phyloP scores from a whole-genome alignment of 2,329 filamentous ascomycete genomes.

The Monosporascus ibericus region DNA sequence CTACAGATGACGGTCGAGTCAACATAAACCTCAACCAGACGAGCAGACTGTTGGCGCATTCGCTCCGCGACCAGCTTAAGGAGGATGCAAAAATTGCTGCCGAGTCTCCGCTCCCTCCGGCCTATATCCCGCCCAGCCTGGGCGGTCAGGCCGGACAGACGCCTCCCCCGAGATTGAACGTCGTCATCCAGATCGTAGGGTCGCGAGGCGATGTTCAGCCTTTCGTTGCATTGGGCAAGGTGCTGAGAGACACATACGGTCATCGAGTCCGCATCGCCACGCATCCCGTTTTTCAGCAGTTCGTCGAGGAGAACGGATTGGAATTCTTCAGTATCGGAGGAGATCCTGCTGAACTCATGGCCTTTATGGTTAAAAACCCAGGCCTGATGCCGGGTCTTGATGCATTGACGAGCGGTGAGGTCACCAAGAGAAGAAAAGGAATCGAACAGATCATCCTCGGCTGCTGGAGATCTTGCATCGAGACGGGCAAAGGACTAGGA shows the following conservation, averaged over 20 bases:
- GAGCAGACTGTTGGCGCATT: constrained; percentile 57
- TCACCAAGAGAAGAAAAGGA: constrained; percentile 58
- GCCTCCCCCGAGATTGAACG: constrained; percentile 35
- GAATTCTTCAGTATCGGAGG: constrained; percentile 55
- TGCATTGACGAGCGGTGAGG: constrained; percentile 59
- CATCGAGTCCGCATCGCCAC: constrained; percentile 54
- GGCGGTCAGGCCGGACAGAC: constrained; percentile 52
- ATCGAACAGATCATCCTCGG: constrained; percentile 64
- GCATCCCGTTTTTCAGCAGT: constrained; percentile 46
- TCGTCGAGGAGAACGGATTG: constrained; percentile 44
- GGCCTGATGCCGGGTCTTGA: constrained; percentile 68
- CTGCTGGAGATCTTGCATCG: constrained; percentile 69
- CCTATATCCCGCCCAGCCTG: constrained; percentile 68
- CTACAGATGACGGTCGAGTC: constrained; percentile 64
- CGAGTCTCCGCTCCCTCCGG: constrained; percentile 48
- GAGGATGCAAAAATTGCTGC: constrained; percentile 33
- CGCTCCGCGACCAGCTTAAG: constrained; percentile 51
- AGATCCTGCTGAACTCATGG: constrained; percentile 43
- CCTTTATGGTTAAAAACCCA: constrained; percentile 72
- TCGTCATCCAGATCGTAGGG: constrained; percentile 50
- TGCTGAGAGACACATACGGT: constrained; percentile 39
- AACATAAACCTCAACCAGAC: constrained; percentile 75
- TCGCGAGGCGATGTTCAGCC: constrained; percentile 51
- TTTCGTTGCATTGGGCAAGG: constrained; percentile 49
- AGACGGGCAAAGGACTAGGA: constrained; percentile 56